phyloP scores from a whole-genome alignment of 441 rosid species.

The Bocquillonia castaneifolia region DNA sequence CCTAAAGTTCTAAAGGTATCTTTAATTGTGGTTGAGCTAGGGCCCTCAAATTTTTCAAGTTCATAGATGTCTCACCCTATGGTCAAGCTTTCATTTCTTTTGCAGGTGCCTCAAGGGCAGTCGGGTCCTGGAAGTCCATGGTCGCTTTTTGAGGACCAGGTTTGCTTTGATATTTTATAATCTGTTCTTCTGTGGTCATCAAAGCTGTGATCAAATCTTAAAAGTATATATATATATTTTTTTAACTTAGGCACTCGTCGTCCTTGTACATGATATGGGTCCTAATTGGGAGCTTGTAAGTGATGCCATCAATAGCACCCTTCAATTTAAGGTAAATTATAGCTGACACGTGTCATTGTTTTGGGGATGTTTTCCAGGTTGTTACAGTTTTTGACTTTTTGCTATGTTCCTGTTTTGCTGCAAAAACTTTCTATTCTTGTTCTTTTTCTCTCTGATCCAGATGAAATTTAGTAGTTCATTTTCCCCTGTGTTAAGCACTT shows the following conservation, averaged over 20 bases:
- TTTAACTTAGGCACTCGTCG: conserved; percentile 85
- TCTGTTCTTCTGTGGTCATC: conserved; percentile 13
- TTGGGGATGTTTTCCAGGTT: conserved; percentile 9
- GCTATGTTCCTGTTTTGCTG: not conserved
- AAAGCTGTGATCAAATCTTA: conserved; percentile 16
- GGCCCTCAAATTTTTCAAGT: conserved; percentile 19
- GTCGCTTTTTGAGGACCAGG: conserved; percentile 99
- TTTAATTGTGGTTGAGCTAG: conserved; percentile 8
- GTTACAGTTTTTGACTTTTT: not conserved
- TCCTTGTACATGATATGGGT: conserved; percentile 99
- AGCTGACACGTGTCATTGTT: too few relatives aligned
- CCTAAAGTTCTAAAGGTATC: conserved; percentile 73
- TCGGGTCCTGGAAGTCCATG: conserved; percentile 82
- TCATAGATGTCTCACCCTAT: conserved; percentile 19
- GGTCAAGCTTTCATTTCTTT: conserved; percentile 27
- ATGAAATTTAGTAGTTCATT: not conserved
- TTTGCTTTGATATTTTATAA: conserved; percentile 26
- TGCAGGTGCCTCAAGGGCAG: conserved; percentile 75
- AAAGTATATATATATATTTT: conserved; percentile 19
- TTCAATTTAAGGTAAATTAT: conserved; percentile 75
- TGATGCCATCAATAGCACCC: conserved; percentile 87
- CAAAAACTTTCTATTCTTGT: conserved; percentile 3
- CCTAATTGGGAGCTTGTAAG: conserved; percentile 99
- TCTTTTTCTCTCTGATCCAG: not conserved
- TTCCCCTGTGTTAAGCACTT: not conserved